A percentile compares a stretch with the other conserved stretches of the same genome.
These are phyloP conservation scores for Yamadazyma buinensis DNA, from an alignment of 1,139 yeast genomes.

Conservation along the genomic window DNA sequence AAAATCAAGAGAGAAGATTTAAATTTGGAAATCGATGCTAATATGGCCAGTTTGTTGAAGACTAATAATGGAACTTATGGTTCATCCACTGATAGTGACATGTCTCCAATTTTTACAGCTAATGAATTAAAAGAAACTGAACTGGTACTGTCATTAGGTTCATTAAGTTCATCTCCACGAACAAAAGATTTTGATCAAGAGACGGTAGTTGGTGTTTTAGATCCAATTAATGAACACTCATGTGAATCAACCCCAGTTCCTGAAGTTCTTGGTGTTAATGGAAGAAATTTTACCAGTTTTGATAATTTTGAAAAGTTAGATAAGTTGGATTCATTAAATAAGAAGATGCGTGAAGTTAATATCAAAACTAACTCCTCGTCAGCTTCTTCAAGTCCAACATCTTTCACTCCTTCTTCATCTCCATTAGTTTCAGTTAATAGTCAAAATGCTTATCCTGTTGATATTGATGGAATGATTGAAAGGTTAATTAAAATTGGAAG, in stretches of 20 bases:
- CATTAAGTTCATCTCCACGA: slow-evolving; percentile 16
- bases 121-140: slow-evolving; percentile 33
- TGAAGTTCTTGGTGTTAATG: slow-evolving; percentile 1
- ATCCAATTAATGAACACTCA: slow-evolving; percentile 40
- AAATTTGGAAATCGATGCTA: slow-evolving; percentile 43
- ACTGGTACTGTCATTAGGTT: slow-evolving; percentile 37
- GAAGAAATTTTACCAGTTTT: no score
- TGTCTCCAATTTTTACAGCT: slow-evolving; percentile 40
- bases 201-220: slow-evolving; percentile 24
- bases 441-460: slow-evolving; percentile 25
- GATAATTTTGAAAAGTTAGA: slow-evolving; percentile 2
- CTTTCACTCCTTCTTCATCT: slow-evolving; percentile 17
- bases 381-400: slow-evolving; percentile 4
- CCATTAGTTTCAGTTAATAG: slow-evolving; percentile 19
- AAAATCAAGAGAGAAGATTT: slow-evolving; percentile 6
- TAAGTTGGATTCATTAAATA: slow-evolving; percentile 1
- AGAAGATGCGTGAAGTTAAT: not conserved
- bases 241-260: slow-evolving; percentile 37
- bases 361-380: slow-evolving; percentile 13
- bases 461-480: slow-evolving; percentile 55
- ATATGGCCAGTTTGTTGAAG: slow-evolving; percentile 40
- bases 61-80: slow-evolving; percentile 12
- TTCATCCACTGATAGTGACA: slow-evolving; percentile 40
- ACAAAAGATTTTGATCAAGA: slow-evolving; percentile 10
- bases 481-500: slow-evolving; percentile 46